phyloP scores from a whole-genome alignment of 768 basidiomycete genomes.

The Podaxis rugospora region DNA sequence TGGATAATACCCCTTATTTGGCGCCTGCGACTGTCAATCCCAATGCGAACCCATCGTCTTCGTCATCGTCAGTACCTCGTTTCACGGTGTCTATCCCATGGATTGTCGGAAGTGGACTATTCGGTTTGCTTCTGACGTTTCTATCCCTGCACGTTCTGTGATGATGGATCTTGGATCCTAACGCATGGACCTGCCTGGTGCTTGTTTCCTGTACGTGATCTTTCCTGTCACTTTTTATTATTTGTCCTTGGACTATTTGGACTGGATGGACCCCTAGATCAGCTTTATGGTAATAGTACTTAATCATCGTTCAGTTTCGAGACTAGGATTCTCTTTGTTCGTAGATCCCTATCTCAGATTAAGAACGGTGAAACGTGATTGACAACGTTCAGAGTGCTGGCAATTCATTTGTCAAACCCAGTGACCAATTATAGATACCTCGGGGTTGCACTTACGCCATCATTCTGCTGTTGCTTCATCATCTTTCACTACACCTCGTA shows the following conservation, averaged over 20 bases:
- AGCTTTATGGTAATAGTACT: background rate
- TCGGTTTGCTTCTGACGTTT: background rate
- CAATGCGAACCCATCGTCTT: constrained; percentile 13
- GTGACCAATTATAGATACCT: background rate
- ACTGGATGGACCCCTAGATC: background rate
- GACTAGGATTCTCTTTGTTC: background rate
- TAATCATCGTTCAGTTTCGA: background rate
- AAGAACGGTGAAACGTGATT: background rate
- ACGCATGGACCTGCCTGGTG: background rate
- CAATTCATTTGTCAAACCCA: background rate
- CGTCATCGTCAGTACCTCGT: constrained; percentile 2
- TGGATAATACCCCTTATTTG: constrained; percentile 25
- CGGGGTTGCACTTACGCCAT: background rate
- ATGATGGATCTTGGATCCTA: background rate
- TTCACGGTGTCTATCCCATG: background rate
- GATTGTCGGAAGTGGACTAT: background rate
- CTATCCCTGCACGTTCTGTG: background rate
- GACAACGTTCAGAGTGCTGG: background rate
- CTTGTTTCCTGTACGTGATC: background rate
- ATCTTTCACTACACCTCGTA: background rate
- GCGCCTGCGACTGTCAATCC: constrained; percentile 20
- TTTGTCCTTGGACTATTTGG: background rate
- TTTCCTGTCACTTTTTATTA: background rate
- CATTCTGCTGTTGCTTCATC: background rate
- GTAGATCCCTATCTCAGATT: background rate